phyloP scores from a whole-genome alignment of 2,329 filamentous ascomycete species.

The Penicillium sp. region DNA sequence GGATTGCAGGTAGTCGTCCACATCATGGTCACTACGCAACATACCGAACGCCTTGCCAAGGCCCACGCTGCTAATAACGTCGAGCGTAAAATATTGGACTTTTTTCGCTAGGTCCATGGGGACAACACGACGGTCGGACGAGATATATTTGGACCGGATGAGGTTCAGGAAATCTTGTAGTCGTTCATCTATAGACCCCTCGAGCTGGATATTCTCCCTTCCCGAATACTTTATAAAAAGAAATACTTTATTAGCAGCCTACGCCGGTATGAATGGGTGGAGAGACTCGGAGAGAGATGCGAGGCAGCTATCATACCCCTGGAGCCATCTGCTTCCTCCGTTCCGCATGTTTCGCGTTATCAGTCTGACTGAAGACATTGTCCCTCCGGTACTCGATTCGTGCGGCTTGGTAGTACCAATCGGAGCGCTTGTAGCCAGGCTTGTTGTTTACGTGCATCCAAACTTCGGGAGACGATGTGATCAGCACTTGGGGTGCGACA shows the following conservation, averaged over 20 bases:
- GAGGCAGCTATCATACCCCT: slow-evolving; percentile 10
- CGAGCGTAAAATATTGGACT: slow-evolving; percentile 48
- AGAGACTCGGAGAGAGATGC: background rate
- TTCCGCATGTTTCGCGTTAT: slow-evolving; percentile 11
- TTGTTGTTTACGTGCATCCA: slow-evolving; percentile 18
- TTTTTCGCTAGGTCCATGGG: slow-evolving; percentile 43
- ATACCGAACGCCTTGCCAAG: slow-evolving; percentile 46
- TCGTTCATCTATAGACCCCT: slow-evolving; percentile 43
- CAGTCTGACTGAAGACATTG: slow-evolving; percentile 16
- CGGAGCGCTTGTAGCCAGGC: slow-evolving; percentile 14
- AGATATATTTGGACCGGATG: slow-evolving; percentile 42
- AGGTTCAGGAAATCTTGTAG: slow-evolving; percentile 43
- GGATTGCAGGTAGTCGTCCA: slow-evolving; percentile 33
- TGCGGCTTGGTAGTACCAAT: slow-evolving; percentile 13
- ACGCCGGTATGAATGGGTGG: background rate
- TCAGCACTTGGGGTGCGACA: slow-evolving; percentile 12
- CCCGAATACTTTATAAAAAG: slow-evolving; percentile 40
- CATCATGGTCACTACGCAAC: slow-evolving; percentile 38
- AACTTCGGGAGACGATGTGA: slow-evolving; percentile 15
- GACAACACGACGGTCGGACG: slow-evolving; percentile 20
- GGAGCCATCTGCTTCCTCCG: slow-evolving; percentile 18
- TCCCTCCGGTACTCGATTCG: slow-evolving; percentile 15
- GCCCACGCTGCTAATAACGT: slow-evolving; percentile 48
- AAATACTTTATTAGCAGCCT: background rate
- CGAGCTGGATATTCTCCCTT: slow-evolving; percentile 46